Percentiles rank a stretch among this genome's conserved stretches.
Conservation (phyloP, 176 grass and related monocot species). For the Triticum aestivum region IWGSC_CS_RefSeq_v2.1 NC_057809.1:152958717-152959216, state of each 20-base stretch:
- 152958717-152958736: neutral
- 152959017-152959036: neutral
- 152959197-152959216: slow-evolving; percentile 90
- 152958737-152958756: neutral
- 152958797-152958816: neutral
- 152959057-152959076: neutral
- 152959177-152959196: slow-evolving; percentile 69
- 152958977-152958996: neutral
- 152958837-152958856: neutral
- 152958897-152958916: slow-evolving; percentile 3
- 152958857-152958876: neutral
- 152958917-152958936: neutral
- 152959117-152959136: neutral
- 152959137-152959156: neutral
- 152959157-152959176: slow-evolving; percentile 55
- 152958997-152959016: neutral
- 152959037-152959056: neutral
- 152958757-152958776: slow-evolving; percentile 21
- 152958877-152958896: neutral
- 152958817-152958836: neutral
- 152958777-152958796: neutral
- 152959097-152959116: neutral
- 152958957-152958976: neutral
- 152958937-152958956: neutral
- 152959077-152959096: neutral